Evolutionary conservation across 768 basidiomycete genomes (phyloP).

Genomic region (Arthromyces matolae): DNA sequence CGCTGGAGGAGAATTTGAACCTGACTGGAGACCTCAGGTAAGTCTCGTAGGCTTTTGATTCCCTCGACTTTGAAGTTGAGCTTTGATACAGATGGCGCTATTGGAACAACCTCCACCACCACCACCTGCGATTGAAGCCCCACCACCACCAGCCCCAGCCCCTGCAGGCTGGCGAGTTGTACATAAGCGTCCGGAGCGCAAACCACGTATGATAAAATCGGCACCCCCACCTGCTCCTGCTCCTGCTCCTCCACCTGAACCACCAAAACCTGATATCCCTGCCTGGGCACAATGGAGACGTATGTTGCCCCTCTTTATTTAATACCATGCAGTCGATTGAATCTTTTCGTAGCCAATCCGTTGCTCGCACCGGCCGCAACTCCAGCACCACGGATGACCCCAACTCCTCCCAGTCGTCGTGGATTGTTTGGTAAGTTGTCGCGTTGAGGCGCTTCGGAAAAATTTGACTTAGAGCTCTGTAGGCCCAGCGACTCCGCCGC

Average conservation of each 20-base stretch:
- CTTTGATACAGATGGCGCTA: conserved; percentile 25
- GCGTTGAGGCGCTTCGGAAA: too few species aligned
- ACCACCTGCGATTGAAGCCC: conserved; percentile 45
- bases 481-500: too few species aligned
- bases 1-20: conserved; percentile 71
- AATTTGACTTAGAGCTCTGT: too few species aligned
- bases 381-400: conserved; percentile 30
- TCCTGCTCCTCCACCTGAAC: conserved; percentile 39
- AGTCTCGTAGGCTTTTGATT: conserved; percentile 10
- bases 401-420: conserved; percentile 47
- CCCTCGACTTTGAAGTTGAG: not conserved
- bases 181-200: conserved; percentile 57
- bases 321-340: not conserved
- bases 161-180: conserved; percentile 64
- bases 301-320: conserved; percentile 32
- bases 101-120: conserved; percentile 28
- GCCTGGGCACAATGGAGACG: conserved; percentile 88
- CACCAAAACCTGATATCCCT: conserved; percentile 54
- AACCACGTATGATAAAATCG: conserved; percentile 41
- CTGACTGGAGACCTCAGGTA: conserved; percentile 69
- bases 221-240: conserved; percentile 35
- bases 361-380: conserved; percentile 48
- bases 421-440: conserved; percentile 64
- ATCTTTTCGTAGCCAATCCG: conserved; percentile 52
- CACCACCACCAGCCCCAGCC: conserved; percentile 52